These are phyloP conservation scores for Litsea cubeba DNA, from an alignment of 164 flowering plant species.

Conservation along the genomic window DNA sequence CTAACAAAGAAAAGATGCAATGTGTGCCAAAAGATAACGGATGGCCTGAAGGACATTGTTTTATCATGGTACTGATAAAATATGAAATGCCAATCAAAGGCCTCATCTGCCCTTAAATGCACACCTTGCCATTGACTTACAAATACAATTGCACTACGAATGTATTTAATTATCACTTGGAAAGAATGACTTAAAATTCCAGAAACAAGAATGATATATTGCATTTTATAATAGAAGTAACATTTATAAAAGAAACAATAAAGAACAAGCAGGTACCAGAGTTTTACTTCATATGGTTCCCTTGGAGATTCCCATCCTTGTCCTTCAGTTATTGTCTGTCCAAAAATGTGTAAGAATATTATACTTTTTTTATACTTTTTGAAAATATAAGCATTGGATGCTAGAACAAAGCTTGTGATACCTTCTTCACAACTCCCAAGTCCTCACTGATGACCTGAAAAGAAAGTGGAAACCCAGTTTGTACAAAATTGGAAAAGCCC, in stretches of 20 bases:
- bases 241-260: not conserved
- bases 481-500: not conserved
- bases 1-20: no score
- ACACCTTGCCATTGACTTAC: no score
- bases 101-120: no score
- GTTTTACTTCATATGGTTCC: constrained; percentile 94
- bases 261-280: constrained; percentile 41
- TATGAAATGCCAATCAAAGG: no score
- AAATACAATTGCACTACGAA: no score
- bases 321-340: constrained; percentile 71
- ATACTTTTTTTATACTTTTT: not conserved
- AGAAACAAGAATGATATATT: no score
- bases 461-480: constrained; percentile 7
- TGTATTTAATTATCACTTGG: no score
- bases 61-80: no score
- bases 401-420: constrained; percentile 21
- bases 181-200: no score
- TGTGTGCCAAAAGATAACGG: no score
- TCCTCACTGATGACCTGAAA: constrained; percentile 75
- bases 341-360: not conserved
- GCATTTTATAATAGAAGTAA: no score
- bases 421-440: constrained; percentile 86
- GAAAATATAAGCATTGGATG: not conserved
- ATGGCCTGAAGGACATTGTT: no score
- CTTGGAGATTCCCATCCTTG: constrained; percentile 97